Percentiles rank a stretch among this genome's conserved stretches.
phyloP scores from a whole-genome alignment of 2,329 filamentous ascomycete species.

The Arthrinium puccinioides region DNA sequence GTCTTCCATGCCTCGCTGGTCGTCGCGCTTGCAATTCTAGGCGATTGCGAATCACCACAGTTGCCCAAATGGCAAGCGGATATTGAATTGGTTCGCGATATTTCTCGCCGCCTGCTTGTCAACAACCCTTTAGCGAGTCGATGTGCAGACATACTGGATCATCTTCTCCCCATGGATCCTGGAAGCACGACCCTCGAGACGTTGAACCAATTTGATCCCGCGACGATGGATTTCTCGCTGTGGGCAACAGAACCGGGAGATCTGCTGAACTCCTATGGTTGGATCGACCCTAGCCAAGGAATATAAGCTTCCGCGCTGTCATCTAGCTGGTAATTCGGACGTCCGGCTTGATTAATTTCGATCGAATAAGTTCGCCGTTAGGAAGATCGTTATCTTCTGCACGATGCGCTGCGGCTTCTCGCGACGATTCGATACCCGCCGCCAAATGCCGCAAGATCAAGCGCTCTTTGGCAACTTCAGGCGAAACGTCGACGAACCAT shows the following conservation, averaged over 20 bases:
- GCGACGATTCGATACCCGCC: slow-evolving; percentile 18
- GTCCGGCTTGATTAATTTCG: slow-evolving; percentile 15
- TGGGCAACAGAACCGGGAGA: slow-evolving; percentile 15
- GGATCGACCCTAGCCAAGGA: slow-evolving; percentile 10
- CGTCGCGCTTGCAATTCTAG: slow-evolving; percentile 18
- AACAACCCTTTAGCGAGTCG: slow-evolving; percentile 17
- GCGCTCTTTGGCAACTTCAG: slow-evolving; percentile 13
- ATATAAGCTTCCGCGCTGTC: slow-evolving; percentile 3
- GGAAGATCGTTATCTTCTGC: slow-evolving; percentile 21
- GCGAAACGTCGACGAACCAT: slow-evolving; percentile 20
- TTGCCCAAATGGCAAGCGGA: slow-evolving; percentile 18
- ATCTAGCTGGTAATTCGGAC: slow-evolving; percentile 16
- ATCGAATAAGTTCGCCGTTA: slow-evolving; percentile 19
- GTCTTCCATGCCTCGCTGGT: slow-evolving; percentile 24
- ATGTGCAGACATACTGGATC: slow-evolving; percentile 19
- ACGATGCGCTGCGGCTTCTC: slow-evolving; percentile 14
- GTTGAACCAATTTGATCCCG: slow-evolving; percentile 11
- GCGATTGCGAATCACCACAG: slow-evolving; percentile 17
- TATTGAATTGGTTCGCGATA: slow-evolving; percentile 17
- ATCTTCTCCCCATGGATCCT: slow-evolving; percentile 12
- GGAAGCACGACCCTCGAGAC: slow-evolving; percentile 6
- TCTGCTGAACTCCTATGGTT: slow-evolving; percentile 14
- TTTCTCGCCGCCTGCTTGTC: slow-evolving; percentile 14
- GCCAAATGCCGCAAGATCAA: slow-evolving; percentile 17
- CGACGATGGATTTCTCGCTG: slow-evolving; percentile 16